phyloP scores from a whole-genome alignment of 768 basidiomycete genomes.

The Boletus eberwhitei region DNA sequence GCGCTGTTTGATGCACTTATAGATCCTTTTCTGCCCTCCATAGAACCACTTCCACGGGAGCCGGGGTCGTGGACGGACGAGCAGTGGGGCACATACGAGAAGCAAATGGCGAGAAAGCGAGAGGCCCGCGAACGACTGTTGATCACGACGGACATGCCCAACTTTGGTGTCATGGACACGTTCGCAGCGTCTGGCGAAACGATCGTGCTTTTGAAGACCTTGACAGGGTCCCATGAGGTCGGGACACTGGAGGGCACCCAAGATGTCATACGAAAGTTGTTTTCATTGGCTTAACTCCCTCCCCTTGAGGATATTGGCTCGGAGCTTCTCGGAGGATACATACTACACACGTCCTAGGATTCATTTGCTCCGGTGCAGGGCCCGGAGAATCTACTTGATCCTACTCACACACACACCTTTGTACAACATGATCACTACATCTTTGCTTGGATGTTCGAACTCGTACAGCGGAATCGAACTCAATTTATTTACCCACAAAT shows the following conservation, averaged over 20 bases:
- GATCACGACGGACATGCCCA: conserved; percentile 39
- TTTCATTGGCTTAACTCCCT: conserved; percentile 18
- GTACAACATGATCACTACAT: not conserved
- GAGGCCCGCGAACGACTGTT: conserved; percentile 45
- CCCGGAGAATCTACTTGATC: not conserved
- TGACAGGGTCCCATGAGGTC: conserved; percentile 56
- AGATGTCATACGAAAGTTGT: conserved; percentile 45
- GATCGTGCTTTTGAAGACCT: conserved; percentile 55
- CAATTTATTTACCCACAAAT: not conserved
- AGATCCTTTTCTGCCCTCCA: conserved; percentile 55
- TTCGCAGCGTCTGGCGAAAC: conserved; percentile 45
- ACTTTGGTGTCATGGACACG: conserved; percentile 52
- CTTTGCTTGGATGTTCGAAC: not conserved
- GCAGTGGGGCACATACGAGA: conserved; percentile 44
- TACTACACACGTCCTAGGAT: not conserved
- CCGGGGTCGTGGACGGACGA: conserved; percentile 31
- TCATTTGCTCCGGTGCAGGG: not conserved
- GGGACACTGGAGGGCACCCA: conserved; percentile 67
- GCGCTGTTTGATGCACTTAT: conserved; percentile 66
- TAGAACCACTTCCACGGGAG: conserved; percentile 37
- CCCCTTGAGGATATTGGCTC: no score
- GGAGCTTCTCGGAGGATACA: not conserved
- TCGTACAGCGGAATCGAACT: not conserved
- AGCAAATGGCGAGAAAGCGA: conserved; percentile 39
- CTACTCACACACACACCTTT: not conserved